Evolutionary conservation across 2,329 filamentous ascomycete genomes (phyloP), one percentile per base, ranked within the genome.

Genomic region (Epichloe sibirici): DNA sequence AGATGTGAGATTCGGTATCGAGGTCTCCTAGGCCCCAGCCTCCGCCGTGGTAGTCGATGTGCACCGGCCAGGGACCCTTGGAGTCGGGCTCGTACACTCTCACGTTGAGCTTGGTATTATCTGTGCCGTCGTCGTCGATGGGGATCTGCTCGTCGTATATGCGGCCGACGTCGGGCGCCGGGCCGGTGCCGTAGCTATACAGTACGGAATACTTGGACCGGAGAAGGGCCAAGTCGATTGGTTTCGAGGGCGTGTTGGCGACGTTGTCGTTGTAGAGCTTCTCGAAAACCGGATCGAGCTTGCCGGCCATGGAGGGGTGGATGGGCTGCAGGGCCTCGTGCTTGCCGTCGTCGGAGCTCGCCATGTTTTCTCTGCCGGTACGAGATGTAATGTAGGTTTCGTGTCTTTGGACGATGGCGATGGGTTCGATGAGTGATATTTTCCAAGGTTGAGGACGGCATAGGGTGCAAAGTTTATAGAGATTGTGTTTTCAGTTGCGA

Each of bases 1-100:
- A 75, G 52, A 76, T 71, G 56, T 74, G 69, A 3, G 69, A 64
- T 62, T 77, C 75, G 0, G 73, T 75, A 21, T 73, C 69, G 12
- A 77, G 63, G 54, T 75, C 74, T 1, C 74, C 75, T 1, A 77
- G 65, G 0, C 71, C 73, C 68, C 74, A 77, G 31, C 70, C 71
- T 23, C 74, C 74, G 17, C 74, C 74, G 54, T 77, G 74, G 52
- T 67, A 76, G 59, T 75, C 71, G 47, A 76, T 59, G 48, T 76
- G 72, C 4, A 74, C 73, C 0, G 74, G 73, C 62, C 73, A 74
- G 0, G 66, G 66, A 0, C 72, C 71, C 0, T 66, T 55, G 1
- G 60, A 53, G 0, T 64, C 64, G 0, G 74, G 74, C 49, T 71
- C 67, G 59, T 76, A 76, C 21, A 76, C 68, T 6, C 74, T 66